Evolutionary conservation across 768 basidiomycete species (phyloP), one percentile per base, ranked within the genome.

Genomic region (Daedaleopsis nitida): DNA sequence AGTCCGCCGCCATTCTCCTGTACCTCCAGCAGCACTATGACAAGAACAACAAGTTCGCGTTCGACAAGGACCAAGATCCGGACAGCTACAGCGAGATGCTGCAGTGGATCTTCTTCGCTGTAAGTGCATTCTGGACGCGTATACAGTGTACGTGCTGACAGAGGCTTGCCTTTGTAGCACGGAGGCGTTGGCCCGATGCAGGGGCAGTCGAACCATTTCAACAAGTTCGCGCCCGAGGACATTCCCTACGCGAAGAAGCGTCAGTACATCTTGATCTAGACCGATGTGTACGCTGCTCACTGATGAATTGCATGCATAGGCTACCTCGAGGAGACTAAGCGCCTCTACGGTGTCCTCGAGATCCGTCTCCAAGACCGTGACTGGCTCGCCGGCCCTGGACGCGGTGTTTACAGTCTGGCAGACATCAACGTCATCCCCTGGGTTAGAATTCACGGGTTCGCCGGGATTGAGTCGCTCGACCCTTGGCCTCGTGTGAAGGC

Each of bases 161-260:
- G 2, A 27, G 10, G 6, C 44, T 8, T 37, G 8, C 32, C 42
- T 37, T 44, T 53, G 3, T 70, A 91, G 87, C 89, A 92, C 69
- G 91, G 89, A 1, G 91, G 88, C 24, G 73, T 92, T 23, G 91
- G 91, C 27, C 91, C 92, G n/a, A 94, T 93, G 90, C 91, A 94
- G 78, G 89, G 91, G 34, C 89, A 92, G 76, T 71, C 75, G 12
- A 83, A 86, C 69, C 89, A 92, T 76, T 95, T 94, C 76, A 78
- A 76, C 56, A 72, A 73, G n/a, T 81, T 68, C 64, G 87, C 88
- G 1, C 83, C 86, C 4, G 88, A 87, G 66, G 83, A 88, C 59
- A 78, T 90, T 62, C 84, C 86, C 16, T 92, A 87, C 58, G 86
- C 79, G 34, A 87, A 86, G 73, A 86, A 85, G 65, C 81, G 87